Percentiles rank a stretch among this genome's conserved stretches.
Evolutionary conservation across 2,329 filamentous ascomycete species (phyloP).

Genomic region (Claviceps sp.): DNA sequence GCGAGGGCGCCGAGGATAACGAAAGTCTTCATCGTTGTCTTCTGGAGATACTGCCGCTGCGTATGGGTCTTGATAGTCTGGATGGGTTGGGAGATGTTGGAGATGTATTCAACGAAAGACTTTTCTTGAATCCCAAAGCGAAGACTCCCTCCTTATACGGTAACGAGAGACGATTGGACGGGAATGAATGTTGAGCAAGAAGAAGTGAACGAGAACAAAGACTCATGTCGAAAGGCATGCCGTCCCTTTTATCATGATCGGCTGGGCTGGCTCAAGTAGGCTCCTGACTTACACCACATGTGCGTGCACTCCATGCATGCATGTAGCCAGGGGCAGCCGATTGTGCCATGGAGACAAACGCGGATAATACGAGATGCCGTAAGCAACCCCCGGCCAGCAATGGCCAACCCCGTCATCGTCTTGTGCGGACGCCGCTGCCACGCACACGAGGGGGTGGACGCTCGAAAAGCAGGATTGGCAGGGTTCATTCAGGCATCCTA

Average conservation of each 20-base stretch:
- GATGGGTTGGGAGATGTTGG: constrained; percentile 8
- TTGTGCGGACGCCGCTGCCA: not conserved
- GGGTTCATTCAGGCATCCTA: not conserved
- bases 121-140: not conserved
- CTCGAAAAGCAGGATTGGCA: not conserved
- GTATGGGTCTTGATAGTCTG: not conserved
- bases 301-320: not conserved
- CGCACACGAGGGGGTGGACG: not conserved
- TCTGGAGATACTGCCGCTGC: not conserved
- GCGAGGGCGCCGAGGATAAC: constrained; percentile 20
- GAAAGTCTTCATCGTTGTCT: constrained; percentile 22
- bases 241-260: constrained; percentile 1
- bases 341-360: not conserved
- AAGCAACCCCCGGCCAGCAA: constrained; percentile 7
- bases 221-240: not conserved
- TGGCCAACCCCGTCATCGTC: not conserved
- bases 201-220: not conserved
- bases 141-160: not conserved
- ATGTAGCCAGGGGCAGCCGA: not conserved
- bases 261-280: not conserved
- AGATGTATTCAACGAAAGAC: not conserved
- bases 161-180: constrained; percentile 2
- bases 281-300: not conserved
- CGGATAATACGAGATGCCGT: constrained; percentile 9
- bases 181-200: not conserved